phyloP scores from a whole-genome alignment of 2,329 filamentous ascomycete genomes.

The Pezicula carpinea region DNA sequence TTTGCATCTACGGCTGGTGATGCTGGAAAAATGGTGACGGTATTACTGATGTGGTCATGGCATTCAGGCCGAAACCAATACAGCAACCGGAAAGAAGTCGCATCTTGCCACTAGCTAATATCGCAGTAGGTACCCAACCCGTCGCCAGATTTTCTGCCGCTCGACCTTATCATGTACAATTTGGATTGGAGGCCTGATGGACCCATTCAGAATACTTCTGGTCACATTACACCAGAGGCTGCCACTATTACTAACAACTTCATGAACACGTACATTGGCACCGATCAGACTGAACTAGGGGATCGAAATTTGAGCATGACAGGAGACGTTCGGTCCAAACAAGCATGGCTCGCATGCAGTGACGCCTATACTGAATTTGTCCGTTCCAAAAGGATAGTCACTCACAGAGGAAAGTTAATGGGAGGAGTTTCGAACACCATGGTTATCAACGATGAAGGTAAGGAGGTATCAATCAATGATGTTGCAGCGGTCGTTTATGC shows the following conservation, averaged over 20 bases:
- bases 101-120: background rate
- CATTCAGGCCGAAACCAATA: too few species aligned
- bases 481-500: conserved; percentile 67
- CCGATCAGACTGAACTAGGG: conserved; percentile 46
- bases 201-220: conserved; percentile 58
- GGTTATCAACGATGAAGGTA: conserved; percentile 27
- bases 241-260: conserved; percentile 50
- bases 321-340: conserved; percentile 32
- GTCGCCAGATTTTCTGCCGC: conserved; percentile 61
- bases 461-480: conserved; percentile 38
- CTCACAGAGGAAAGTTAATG: conserved; percentile 26
- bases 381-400: conserved; percentile 52
- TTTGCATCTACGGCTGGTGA: background rate
- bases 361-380: conserved; percentile 73
- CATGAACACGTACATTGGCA: conserved; percentile 44
- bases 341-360: conserved; percentile 64
- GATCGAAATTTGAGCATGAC: conserved; percentile 27
- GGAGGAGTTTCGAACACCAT: conserved; percentile 1
- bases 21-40: too few species aligned
- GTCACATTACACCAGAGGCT: conserved; percentile 55
- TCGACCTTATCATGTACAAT: conserved; percentile 72
- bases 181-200: conserved; percentile 53
- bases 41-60: too few species aligned
- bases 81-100: too few species aligned
- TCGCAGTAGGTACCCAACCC: conserved; percentile 25